Percentiles rank a stretch among this genome's conserved stretches.
phyloP scores from a whole-genome alignment of 345 rosid species.

The Dimocarpus longan region DNA sequence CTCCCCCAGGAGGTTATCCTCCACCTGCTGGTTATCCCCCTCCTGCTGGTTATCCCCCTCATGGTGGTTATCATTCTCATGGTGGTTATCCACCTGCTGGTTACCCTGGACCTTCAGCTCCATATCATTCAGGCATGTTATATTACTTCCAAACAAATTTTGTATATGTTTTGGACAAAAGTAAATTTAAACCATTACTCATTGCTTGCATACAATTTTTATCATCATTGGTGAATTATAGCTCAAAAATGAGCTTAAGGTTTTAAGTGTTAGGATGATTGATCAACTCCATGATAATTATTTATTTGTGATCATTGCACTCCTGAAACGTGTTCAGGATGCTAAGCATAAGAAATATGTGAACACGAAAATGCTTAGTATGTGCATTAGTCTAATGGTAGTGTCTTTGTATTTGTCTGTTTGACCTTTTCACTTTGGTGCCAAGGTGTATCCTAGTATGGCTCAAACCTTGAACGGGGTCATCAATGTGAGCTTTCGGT shows the following conservation, averaged over 20 bases:
- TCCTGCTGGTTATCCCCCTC: conserved; percentile 31
- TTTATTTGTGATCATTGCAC: neutral
- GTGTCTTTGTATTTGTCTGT: neutral
- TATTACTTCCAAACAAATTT: neutral
- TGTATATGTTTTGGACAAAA: neutral
- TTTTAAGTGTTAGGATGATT: neutral
- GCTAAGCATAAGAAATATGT: neutral
- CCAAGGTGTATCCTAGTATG: neutral
- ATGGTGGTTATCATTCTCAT: conserved; percentile 38
- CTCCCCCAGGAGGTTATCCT: conserved; percentile 35
- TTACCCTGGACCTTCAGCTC: conserved; percentile 60
- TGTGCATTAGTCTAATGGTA: neutral
- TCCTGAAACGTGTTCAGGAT: neutral
- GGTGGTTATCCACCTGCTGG: conserved; percentile 65
- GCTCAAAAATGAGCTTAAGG: neutral
- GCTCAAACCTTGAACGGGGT: neutral
- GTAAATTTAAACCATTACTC: neutral
- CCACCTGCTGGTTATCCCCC: conserved; percentile 49
- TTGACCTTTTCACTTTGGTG: neutral
- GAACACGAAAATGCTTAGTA: neutral
- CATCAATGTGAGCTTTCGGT: neutral
- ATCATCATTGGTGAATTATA: neutral
- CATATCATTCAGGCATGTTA: conserved; percentile 60
- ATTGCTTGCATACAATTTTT: neutral
- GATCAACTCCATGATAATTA: neutral